Percentiles rank a stretch among this genome's conserved stretches.
These are phyloP conservation scores for Immersiporthe knoxdaviesiana DNA, from an alignment of 2,329 filamentous ascomycete genomes.

Conservation along the genomic window DNA sequence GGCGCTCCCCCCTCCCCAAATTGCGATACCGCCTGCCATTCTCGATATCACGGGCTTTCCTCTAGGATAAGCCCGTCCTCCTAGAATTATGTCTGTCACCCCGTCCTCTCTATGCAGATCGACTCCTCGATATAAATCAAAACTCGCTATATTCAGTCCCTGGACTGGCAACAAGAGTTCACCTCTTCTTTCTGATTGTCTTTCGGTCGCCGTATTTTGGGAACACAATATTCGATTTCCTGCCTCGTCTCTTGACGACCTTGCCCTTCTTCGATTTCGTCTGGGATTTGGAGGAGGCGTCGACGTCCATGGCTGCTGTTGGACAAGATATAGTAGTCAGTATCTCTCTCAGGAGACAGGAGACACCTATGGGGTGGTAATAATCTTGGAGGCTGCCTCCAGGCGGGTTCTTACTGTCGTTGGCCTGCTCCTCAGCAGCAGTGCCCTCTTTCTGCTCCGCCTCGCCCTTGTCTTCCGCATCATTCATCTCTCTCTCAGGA, in stretches of 20 bases:
- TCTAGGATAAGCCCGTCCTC: not conserved
- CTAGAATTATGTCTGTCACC: not conserved
- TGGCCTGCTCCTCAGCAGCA: conserved; percentile 35
- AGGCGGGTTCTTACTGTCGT: conserved; percentile 38
- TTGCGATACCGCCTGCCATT: conserved; percentile 5
- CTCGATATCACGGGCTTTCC: not conserved
- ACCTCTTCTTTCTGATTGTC: conserved; percentile 48
- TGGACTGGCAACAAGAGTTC: not conserved
- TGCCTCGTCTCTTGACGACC: conserved; percentile 60
- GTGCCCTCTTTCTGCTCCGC: conserved; percentile 36
- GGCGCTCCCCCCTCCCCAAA: too few species aligned
- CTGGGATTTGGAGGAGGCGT: conserved; percentile 44
- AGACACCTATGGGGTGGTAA: not conserved
- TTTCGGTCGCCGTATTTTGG: conserved; percentile 59
- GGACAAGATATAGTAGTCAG: not conserved
- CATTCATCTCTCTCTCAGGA: conserved; percentile 41
- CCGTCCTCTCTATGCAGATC: not conserved
- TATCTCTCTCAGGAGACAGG: not conserved
- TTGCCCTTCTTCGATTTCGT: conserved; percentile 52
- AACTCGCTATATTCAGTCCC: not conserved
- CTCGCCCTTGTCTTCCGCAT: conserved; percentile 52
- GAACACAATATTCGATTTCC: conserved; percentile 63
- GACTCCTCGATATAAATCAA: not conserved
- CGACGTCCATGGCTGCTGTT: conserved; percentile 60
- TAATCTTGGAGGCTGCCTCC: not conserved